Evolutionary conservation across 371 early-diverging fungal genomes (phyloP), one percentile per base, ranked within the genome.

Genomic region (Mucor piriformis): DNA sequence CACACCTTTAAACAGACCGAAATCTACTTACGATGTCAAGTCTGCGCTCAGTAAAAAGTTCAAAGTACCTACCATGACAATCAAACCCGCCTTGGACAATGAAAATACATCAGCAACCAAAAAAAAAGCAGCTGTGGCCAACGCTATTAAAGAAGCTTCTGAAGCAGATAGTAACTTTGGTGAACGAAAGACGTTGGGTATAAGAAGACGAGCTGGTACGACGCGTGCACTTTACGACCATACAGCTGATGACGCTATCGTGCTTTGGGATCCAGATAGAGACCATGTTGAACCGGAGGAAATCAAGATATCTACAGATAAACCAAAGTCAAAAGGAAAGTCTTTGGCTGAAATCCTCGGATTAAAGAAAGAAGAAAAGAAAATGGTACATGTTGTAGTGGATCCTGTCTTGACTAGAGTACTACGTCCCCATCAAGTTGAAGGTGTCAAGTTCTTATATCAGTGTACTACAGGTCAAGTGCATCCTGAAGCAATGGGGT

Each of bases 351-450:
- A 83, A 25, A 80, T 83, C 16, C 66, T 83, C 15, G 84, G 86
- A 0, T 48, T 73, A 16, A 80, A 87, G 67, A 79, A 79, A 56
- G 70, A 83, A 67, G 74, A 83, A 63, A 42, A 69, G 11, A 75
- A 73, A 16, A 52, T 83, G 47, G 81, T 76, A 2, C 85, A 82
- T 63, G 88, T 88, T 16, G 83, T 87, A 20, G 84, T 89, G 10
- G 98, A 98, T 74, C 98, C 98, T 3, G 74, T 84, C 0, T 79
- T 98, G 2, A 84, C 86, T 2, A 83, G 84, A 57, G 86, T 94
- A n/a, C 64, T 98, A 57, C 87, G 98, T 6, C 97, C 97, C 0
- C 98, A 98, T 75, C 96, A 98, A 66, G 81, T 96, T 15, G 97
- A 97, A 65, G 98, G 98, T 43, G 95, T 79, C 15, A 64, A 70